Evolutionary conservation across 106 monocot genomes (phyloP), one percentile per base, ranked within the genome.

Genomic region (Platanthera guangdongensis): DNA sequence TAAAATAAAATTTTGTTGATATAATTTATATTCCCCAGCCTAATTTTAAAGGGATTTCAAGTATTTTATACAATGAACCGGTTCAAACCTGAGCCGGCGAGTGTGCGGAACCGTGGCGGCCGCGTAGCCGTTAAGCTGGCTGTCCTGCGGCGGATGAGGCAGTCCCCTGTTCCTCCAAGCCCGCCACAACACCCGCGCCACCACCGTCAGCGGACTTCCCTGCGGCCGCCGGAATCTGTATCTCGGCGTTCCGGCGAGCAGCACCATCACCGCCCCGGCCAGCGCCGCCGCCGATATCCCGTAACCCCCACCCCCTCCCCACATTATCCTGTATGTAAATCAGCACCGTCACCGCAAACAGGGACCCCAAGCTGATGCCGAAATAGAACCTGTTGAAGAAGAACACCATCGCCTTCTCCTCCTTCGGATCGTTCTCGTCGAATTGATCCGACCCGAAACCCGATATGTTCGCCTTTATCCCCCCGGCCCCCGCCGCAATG

Each of bases 311-410:
- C 15, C 87, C 87, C 52, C 90, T 55, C 9, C 90, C 90, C 6
- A 90, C 87, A 51, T 90, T 82, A 53, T 90, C 90, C 78, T 90
- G 89, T 16, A 89, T 63, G 81, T 89, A 89, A 22, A 89, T 77
- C 39, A 89, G 76, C 48, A 84, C 84, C 6, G 90, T 90, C n/a
- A 82, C 84, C 0, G 87, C 75, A 52, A 87, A 87, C n/a, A 90
- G 80, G 0, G 90, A 87, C 21, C 90, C 87, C 49, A 87, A 65
- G 78, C 84, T 90, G 75, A 90, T 83, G 78, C 84, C 71, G 80
- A 90, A 90, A 80, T 87, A 87, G 84, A 90, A 90, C 28, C 90
- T 74, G 64, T 78, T 86, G 84, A 90, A 90, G 90, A 90, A 90
- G 80, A 87, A 87, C 14, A 81, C 18, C 87, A 90, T 90, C 22